Percentiles rank a stretch among this genome's conserved stretches.
phyloP scores from a whole-genome alignment of 208 protist species.

The Leishmania mexicana region DNA sequence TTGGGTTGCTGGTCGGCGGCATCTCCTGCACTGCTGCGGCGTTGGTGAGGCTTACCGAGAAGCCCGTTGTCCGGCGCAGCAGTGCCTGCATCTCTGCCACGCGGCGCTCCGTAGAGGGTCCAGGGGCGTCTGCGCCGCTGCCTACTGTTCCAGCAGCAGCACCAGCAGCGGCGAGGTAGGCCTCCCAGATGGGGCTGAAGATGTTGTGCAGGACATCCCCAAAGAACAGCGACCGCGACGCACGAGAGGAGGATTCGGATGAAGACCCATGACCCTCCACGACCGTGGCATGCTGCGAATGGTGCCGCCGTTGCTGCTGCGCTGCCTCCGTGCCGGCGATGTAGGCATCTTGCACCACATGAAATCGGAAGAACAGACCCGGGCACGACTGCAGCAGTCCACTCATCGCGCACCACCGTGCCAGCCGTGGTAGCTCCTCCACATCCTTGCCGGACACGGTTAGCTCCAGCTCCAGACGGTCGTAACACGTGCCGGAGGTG shows the following conservation, averaged over 20 bases:
- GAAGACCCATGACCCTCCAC: background rate
- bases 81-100: slow-evolving; percentile 86
- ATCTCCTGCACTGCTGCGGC: slow-evolving; percentile 56
- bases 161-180: slow-evolving; percentile 50
- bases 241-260: background rate
- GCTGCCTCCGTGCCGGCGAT: slow-evolving; percentile 11
- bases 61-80: slow-evolving; percentile 90
- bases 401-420: slow-evolving; percentile 60
- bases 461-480: slow-evolving; percentile 73
- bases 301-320: background rate
- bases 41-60: slow-evolving; percentile 60
- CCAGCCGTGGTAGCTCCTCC: slow-evolving; percentile 62
- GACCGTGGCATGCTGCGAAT: background rate
- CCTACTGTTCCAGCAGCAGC: background rate
- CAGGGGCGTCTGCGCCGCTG: background rate
- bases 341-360: slow-evolving; percentile 62
- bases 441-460: slow-evolving; percentile 52
- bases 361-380: slow-evolving; percentile 47
- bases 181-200: slow-evolving; percentile 98
- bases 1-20: slow-evolving; percentile 26
- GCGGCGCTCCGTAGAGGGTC: background rate
- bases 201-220: slow-evolving; percentile 94
- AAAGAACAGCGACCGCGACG: slow-evolving; percentile 50
- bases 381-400: slow-evolving; percentile 43
- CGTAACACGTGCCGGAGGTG: slow-evolving; percentile 18